Percentiles rank a stretch among this genome's conserved stretches.
These are phyloP conservation scores for Penicillium capsulatum DNA, from an alignment of 2,329 filamentous ascomycete species.

Conservation along the genomic window DNA sequence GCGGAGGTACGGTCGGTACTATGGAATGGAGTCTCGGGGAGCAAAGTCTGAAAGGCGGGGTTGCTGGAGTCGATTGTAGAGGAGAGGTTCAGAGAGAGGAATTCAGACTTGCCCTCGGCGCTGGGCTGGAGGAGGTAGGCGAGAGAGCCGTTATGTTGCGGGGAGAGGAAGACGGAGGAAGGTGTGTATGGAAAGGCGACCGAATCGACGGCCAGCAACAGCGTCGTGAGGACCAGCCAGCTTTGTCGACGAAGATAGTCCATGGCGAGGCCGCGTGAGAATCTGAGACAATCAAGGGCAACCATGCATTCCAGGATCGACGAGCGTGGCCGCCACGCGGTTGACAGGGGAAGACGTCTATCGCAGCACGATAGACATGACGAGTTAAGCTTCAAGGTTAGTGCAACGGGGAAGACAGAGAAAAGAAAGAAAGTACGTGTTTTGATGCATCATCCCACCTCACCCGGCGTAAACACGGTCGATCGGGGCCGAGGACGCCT, in stretches of 20 bases:
- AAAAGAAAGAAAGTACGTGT: background rate
- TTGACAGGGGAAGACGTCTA: conserved; percentile 10
- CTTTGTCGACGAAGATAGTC: conserved; percentile 6
- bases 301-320: conserved; percentile 25
- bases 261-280: conserved; percentile 11
- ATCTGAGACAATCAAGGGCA: conserved; percentile 24
- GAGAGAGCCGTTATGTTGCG: conserved; percentile 48
- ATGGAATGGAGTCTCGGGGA: conserved; percentile 26
- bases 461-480: conserved; percentile 4
- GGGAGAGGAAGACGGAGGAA: conserved; percentile 63
- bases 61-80: conserved; percentile 50
- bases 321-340: conserved; percentile 24
- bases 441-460: background rate
- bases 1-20: conserved; percentile 50
- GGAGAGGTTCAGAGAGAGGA: conserved; percentile 65
- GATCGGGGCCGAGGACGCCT: conserved; percentile 3
- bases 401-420: background rate
- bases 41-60: conserved; percentile 30
- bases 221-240: conserved; percentile 10
- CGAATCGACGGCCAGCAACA: conserved; percentile 20
- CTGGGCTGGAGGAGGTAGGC: conserved; percentile 68
- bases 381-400: background rate
- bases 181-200: conserved; percentile 67
- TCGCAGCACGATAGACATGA: conserved; percentile 2
- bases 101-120: conserved; percentile 46